Conservation (phyloP, 106 monocot genomes). For the Allium cepa region DNA sequence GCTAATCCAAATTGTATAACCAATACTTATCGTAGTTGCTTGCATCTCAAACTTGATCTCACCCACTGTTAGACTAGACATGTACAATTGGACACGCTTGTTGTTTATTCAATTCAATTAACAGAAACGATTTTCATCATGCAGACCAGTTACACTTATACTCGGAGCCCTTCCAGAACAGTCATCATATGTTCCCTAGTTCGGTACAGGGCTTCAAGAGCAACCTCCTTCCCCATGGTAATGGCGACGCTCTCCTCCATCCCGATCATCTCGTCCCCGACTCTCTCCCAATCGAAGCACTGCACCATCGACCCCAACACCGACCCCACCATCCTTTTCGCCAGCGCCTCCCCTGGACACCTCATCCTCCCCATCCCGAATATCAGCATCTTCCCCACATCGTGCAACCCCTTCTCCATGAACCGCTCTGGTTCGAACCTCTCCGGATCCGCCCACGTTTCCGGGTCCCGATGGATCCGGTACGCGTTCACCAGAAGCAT, state of each 20-base stretch:
- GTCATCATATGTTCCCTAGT: not conserved
- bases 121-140: no score
- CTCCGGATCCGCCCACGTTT: not conserved
- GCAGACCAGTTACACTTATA: no score
- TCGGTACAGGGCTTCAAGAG: slow-evolving; percentile 7
- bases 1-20: no score
- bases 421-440: slow-evolving; percentile 4
- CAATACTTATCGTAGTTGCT: no score
- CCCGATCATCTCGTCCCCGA: slow-evolving; percentile 8
- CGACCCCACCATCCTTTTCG: slow-evolving; percentile 5
- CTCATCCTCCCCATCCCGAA: slow-evolving; percentile 16
- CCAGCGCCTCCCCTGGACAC: slow-evolving; percentile 8
- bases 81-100: no score
- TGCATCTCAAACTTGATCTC: no score
- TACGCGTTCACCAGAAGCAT: slow-evolving; percentile 5
- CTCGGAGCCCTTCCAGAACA: slow-evolving; percentile 1
- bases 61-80: no score
- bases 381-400: not conserved
- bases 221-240: slow-evolving; percentile 1
- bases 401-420: not conserved
- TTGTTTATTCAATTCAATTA: no score
- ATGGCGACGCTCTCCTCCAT: slow-evolving; percentile 4
- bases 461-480: slow-evolving; percentile 9
- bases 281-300: slow-evolving; percentile 16
- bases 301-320: slow-evolving; percentile 13